Evolutionary conservation across 306 rosid species (phyloP).

Genomic region (Lathyrus aphaca): DNA sequence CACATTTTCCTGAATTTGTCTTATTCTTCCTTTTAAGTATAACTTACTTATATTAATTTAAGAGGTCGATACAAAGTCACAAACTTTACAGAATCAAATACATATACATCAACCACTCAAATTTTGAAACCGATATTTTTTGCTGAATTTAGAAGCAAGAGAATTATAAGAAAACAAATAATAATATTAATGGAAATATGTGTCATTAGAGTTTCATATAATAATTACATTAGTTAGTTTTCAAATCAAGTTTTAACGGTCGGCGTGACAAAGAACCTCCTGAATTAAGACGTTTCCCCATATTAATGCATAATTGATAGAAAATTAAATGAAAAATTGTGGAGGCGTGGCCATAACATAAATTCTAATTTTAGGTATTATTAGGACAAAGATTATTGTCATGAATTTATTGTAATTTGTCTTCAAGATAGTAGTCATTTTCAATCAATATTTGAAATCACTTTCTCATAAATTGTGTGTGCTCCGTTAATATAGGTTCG

Average conservation of each 20-base stretch:
- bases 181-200: conserved; percentile 1
- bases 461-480: conserved; percentile 28
- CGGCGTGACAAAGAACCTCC: conserved; percentile 45
- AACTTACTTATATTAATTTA: conserved; percentile 1
- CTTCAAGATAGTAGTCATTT: conserved; percentile 30
- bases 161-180: neutral
- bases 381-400: conserved; percentile 42
- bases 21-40: neutral
- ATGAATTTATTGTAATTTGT: conserved; percentile 39
- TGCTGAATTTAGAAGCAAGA: conserved; percentile 26
- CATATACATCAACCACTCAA: neutral
- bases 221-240: conserved; percentile 11
- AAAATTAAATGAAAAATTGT: neutral
- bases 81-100: conserved; percentile 18
- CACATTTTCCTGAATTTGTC: no score
- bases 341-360: neutral
- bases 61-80: conserved; percentile 19
- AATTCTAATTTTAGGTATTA: conserved; percentile 29
- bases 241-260: conserved; percentile 5
- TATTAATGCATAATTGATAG: conserved; percentile 1
- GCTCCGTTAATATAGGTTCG: conserved; percentile 19
- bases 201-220: neutral
- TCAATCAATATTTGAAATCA: conserved; percentile 15
- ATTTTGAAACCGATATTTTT: neutral
- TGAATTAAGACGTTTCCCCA: conserved; percentile 38